Conservation (phyloP, 176 grass and related monocot genomes). For the Pontederia paniculata region DNA sequence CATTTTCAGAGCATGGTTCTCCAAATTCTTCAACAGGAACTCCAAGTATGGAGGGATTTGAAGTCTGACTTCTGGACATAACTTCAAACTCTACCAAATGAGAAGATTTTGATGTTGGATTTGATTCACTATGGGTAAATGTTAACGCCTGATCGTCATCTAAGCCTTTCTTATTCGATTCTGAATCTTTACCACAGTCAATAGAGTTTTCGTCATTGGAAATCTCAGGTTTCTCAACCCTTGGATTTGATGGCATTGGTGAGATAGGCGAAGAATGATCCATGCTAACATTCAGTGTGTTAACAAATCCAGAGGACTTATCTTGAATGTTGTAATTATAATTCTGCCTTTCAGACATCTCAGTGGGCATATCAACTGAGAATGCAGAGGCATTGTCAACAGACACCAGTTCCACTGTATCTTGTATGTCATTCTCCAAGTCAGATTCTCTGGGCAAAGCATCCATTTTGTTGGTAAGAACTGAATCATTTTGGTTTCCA, state of each 20-base stretch:
- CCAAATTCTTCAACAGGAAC: too few species aligned
- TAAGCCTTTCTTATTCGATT: not conserved
- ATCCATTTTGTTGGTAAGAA: conserved; percentile 18
- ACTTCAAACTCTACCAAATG: too few species aligned
- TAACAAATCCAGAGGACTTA: not conserved
- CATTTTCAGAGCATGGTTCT: too few species aligned
- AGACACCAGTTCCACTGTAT: not conserved
- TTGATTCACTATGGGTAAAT: not conserved
- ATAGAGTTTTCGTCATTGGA: not conserved
- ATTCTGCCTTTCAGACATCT: too few species aligned
- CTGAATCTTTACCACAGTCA: not conserved
- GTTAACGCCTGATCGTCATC: not conserved
- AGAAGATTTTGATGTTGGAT: too few species aligned
- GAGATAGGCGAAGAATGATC: not conserved
- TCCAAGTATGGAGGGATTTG: too few species aligned
- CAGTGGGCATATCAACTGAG: not conserved
- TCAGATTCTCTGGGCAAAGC: conserved; percentile 18
- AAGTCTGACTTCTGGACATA: too few species aligned
- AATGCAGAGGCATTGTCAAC: not conserved
- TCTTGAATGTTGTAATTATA: too few species aligned
- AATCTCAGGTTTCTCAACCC: not conserved
- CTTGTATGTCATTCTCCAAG: not conserved
- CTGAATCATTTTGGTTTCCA: conserved; percentile 13
- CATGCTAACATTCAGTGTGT: not conserved
- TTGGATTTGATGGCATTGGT: not conserved